phyloP scores from a whole-genome alignment of 176 grass and related monocot species.

The Hordeum marinum region DNA sequence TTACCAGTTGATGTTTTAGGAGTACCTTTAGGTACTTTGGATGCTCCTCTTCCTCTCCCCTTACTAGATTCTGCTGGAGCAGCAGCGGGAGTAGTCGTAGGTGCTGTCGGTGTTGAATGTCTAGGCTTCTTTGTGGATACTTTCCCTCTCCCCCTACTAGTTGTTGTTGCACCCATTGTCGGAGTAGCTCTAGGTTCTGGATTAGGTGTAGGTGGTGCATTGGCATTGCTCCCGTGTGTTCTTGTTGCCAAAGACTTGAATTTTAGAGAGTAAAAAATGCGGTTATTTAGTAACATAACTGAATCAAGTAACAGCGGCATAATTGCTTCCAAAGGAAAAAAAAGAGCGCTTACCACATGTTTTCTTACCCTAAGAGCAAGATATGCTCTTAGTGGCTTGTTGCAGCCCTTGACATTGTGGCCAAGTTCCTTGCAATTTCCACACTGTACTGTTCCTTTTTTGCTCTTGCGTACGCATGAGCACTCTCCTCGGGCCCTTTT shows the following conservation, averaged over 20 bases:
- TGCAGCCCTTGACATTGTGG: not conserved
- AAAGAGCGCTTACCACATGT: not conserved
- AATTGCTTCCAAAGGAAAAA: not conserved
- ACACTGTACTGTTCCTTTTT: not conserved
- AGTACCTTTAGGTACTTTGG: not conserved
- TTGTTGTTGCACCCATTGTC: not conserved
- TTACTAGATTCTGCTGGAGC: not conserved
- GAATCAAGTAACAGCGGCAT: not conserved
- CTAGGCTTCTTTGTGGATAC: not conserved
- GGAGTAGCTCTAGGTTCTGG: not conserved
- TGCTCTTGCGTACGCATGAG: not conserved
- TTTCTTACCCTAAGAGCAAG: not conserved
- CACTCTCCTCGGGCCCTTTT: not conserved
- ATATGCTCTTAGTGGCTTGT: not conserved
- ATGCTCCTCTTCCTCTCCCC: not conserved
- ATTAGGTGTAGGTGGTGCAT: not conserved
- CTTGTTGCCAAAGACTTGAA: not conserved
- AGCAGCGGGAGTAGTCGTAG: not conserved
- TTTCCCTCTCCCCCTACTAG: not conserved
- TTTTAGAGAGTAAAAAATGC: not conserved
- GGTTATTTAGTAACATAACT: not conserved
- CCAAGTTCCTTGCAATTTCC: not conserved
- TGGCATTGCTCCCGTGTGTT: not conserved
- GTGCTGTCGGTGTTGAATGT: not conserved
- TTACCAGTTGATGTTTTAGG: not conserved